Percentiles rank a stretch among this genome's conserved stretches.
Conservation (phyloP, 1,139 yeast species). For the Wickerhamomyces sp. region DNA sequence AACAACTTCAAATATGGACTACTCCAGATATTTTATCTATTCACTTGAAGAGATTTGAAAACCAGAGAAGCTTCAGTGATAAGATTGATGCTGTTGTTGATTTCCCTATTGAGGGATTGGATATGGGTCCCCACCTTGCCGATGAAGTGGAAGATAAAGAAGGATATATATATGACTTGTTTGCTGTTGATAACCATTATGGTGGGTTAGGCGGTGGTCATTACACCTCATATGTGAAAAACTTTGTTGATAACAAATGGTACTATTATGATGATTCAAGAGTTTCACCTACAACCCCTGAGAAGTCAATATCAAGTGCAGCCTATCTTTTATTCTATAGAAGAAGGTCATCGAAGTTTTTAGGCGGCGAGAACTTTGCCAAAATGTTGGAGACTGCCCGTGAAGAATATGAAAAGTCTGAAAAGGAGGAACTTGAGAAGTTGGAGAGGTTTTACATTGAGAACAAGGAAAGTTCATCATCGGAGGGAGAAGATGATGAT, state of each 20-base stretch:
- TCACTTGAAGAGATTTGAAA: constrained; percentile 87
- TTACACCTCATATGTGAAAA: constrained; percentile 85
- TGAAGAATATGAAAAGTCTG: constrained; percentile 22
- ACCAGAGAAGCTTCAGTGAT: constrained; percentile 80
- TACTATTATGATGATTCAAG: constrained; percentile 86
- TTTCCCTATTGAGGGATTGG: constrained; percentile 83
- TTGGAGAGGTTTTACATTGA: constrained; percentile 19
- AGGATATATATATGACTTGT: constrained; percentile 60
- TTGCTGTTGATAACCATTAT: constrained; percentile 92
- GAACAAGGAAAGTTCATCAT: constrained; percentile 23
- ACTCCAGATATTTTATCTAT: constrained; percentile 87
- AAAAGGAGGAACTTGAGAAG: constrained; percentile 15
- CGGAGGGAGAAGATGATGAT: constrained; percentile 21
- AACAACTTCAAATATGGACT: constrained; percentile 86
- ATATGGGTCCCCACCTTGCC: constrained; percentile 55
- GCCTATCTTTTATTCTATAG: constrained; percentile 88
- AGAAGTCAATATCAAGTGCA: constrained; percentile 64
- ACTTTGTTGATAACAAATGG: constrained; percentile 76
- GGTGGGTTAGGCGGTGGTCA: constrained; percentile 99
- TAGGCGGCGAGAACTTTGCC: constrained; percentile 28
- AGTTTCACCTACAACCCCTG: constrained; percentile 60
- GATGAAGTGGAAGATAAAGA: constrained; percentile 34
- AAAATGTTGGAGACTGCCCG: constrained; percentile 29
- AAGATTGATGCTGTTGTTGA: constrained; percentile 82
- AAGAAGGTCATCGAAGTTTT: constrained; percentile 33